Evolutionary conservation across 495 filamentous ascomycete genomes (phyloP), one percentile per base, ranked within the genome.

Genomic region (Tricharina praecox): DNA sequence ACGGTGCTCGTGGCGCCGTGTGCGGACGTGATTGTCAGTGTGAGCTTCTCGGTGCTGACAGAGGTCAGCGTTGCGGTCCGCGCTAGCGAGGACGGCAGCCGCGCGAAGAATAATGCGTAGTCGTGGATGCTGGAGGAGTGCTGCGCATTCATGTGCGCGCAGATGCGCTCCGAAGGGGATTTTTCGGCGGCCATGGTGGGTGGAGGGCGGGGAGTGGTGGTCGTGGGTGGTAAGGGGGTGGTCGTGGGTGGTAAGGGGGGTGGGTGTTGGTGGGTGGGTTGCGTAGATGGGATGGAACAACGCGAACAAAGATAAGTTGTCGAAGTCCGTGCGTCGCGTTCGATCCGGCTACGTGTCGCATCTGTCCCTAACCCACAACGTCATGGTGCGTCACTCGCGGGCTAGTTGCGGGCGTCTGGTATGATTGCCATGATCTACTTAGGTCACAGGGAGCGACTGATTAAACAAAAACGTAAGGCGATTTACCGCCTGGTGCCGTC

Each of bases 71-170:
- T 54, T 7, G 78, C 74, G 11, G 69, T 63, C 21, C 60, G 49
- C 41, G 70, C 62, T 45, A 65, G 56, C 11, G 54, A 55, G 4
- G 66, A 53, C 11, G 71, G 65, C 32, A 78, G 62, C 1, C 62
- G 41, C 53, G 54, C 55, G 67, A 72, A 79, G 60, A 76, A 67
- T 54, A 73, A 68, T 1, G 81, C 67, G 61, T 78, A 86, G 48
- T 75, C 67, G 47, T 65, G 60, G 28, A 85, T 63, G 4, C 76
- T 77, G 50, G 74, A 70, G 51, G 66, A 65, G 60, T 85, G 81
- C 64, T 82, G 74, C 23, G 61, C 62, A 61, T 85, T 86, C 76
- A 86, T 82, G 63, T 86, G 81, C 19, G 64, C 70, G 61, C 81
- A 73, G 55, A 85, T 77, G 49, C 79, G 76, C 13, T 32, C 28